Evolutionary conservation across 306 rosid genomes (phyloP).

Genomic region (Pueraria montana): DNA sequence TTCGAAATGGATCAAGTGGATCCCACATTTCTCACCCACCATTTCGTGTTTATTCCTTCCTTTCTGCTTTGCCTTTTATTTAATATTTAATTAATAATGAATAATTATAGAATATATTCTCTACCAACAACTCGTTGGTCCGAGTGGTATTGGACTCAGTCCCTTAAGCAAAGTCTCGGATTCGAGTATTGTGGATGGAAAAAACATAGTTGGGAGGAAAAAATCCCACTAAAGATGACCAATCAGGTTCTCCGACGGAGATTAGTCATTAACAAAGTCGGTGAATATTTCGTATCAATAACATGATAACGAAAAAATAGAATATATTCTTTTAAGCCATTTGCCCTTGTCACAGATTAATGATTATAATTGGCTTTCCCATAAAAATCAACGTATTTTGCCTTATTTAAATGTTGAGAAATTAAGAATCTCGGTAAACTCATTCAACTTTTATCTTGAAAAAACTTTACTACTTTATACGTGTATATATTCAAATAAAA

Average conservation of each 20-base stretch:
- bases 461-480: not conserved
- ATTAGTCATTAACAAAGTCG: too few relatives aligned
- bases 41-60: constrained; percentile 43
- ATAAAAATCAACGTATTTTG: not conserved
- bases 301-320: too few relatives aligned
- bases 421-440: not conserved
- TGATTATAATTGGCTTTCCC: not conserved
- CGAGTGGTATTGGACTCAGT: too few relatives aligned
- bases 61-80: not conserved
- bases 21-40: constrained; percentile 43
- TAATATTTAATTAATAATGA: not conserved
- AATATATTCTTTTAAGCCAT: constrained; percentile 34
- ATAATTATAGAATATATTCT: constrained; percentile 37
- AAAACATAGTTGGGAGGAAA: too few relatives aligned
- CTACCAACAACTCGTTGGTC: too few relatives aligned
- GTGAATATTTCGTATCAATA: too few relatives aligned
- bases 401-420: not conserved
- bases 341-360: not conserved
- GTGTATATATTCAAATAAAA: not conserved
- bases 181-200: too few relatives aligned
- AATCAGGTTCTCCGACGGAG: too few relatives aligned
- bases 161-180: too few relatives aligned
- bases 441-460: not conserved
- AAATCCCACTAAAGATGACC: too few relatives aligned
- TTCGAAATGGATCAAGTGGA: constrained; percentile 37